These are phyloP conservation scores for Hypoxylon crocopeplum DNA, from an alignment of 495 filamentous ascomycete genomes.

Conservation along the genomic window DNA sequence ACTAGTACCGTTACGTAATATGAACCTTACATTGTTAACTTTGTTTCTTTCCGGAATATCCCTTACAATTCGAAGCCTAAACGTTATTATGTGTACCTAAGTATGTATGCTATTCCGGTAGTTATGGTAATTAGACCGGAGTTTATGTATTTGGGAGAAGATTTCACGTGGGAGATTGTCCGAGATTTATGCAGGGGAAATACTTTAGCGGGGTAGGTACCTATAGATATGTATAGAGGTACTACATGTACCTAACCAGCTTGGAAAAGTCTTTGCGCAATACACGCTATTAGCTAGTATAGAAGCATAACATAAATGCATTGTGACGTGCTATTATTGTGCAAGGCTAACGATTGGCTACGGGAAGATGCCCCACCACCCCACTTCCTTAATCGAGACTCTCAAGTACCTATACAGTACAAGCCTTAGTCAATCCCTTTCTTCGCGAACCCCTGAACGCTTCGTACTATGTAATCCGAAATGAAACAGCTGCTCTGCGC, in stretches of 20 bases:
- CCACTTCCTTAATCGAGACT: slow-evolving; percentile 18
- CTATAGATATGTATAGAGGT: too few species aligned
- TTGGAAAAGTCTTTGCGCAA: not conserved
- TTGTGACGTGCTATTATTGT: slow-evolving; percentile 9
- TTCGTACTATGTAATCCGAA: not conserved
- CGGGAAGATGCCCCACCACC: not conserved
- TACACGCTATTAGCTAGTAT: not conserved
- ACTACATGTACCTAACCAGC: slow-evolving; percentile 70
- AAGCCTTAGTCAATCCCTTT: not conserved
- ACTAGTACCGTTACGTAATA: too few species aligned
- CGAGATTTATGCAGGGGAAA: too few species aligned
- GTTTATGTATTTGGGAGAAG: too few species aligned
- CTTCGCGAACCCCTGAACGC: slow-evolving; percentile 12
- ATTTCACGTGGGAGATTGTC: too few species aligned
- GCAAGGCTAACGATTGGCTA: slow-evolving; percentile 7
- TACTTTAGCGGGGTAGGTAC: too few species aligned
- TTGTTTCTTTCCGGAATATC: too few species aligned
- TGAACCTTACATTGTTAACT: too few species aligned
- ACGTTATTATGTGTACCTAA: too few species aligned
- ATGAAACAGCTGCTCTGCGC: slow-evolving; percentile 14
- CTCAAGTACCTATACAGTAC: not conserved
- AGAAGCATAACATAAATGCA: slow-evolving; percentile 4
- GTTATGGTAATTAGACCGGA: too few species aligned
- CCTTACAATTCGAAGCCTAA: too few species aligned
- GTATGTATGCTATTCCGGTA: too few species aligned